Conservation (phyloP, 169 alveolate species). For the Cryptosporidium ubiquitum region DNA sequence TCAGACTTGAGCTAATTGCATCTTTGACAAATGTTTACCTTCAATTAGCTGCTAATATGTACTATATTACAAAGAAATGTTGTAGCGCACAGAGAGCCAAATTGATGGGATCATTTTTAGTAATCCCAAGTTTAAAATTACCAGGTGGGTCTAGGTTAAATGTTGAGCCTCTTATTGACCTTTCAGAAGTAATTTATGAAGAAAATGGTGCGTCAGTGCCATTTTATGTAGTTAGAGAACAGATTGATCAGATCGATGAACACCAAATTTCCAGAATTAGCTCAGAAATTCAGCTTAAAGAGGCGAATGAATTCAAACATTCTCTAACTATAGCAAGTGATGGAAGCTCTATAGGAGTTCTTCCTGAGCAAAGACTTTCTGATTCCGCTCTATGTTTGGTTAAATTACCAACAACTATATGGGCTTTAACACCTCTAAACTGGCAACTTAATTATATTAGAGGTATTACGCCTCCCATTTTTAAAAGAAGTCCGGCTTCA, state of each 20-base stretch:
- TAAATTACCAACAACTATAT: constrained; percentile 39
- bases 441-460: constrained; percentile 67
- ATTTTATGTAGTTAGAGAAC: constrained; percentile 56
- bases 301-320: constrained; percentile 28
- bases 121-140: constrained; percentile 18
- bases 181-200: background rate
- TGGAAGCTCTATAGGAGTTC: constrained; percentile 34
- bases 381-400: constrained; percentile 25
- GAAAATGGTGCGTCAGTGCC: constrained; percentile 72
- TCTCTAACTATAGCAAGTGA: constrained; percentile 41
- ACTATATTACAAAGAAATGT: constrained; percentile 55
- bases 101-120: constrained; percentile 41
- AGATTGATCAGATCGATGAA: constrained; percentile 1
- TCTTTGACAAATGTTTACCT: constrained; percentile 23
- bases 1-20: constrained; percentile 29
- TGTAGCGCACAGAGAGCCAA: constrained; percentile 54
- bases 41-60: constrained; percentile 70
- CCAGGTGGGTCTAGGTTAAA: constrained; percentile 66
- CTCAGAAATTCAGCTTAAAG: constrained; percentile 57
- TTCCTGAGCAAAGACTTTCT: constrained; percentile 40
- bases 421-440: constrained; percentile 66
- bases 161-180: constrained; percentile 54
- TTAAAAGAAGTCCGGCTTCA: constrained; percentile 22
- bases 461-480: constrained; percentile 69
- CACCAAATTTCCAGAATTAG: constrained; percentile 1